Evolutionary conservation across 2,329 filamentous ascomycete species (phyloP), one percentile per base, ranked within the genome.

Genomic region (Alternaria ethzedia): DNA sequence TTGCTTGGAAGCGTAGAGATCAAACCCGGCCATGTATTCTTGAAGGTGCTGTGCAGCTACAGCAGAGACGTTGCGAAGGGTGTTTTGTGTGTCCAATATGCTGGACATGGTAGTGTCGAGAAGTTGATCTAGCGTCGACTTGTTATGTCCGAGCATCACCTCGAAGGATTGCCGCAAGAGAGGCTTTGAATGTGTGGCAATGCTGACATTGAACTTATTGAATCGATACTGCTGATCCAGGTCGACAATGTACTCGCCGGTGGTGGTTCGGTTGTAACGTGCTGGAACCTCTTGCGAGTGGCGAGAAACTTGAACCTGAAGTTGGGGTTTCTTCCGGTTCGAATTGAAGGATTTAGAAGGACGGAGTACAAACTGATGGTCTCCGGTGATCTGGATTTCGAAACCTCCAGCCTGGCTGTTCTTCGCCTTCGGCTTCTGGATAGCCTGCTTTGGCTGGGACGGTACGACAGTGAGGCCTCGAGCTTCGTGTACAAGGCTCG

Each of bases 321-420:
- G 82, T 26, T 81, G 82, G 13, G 80, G 79, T 68, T 82, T 86
- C 67, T 81, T 84, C 44, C 70, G 73, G 52, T 78, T 73, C 41
- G 75, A 75, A 5, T 75, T 67, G 59, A 85, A 78, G 23, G 78
- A 79, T 30, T 79, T 78, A 8, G 85, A 84, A 9, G 85, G 83
- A 46, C 83, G 83, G 54, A 88, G 79, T 46, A 86, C 75, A 59
- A 88, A 83, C 68, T 87, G 84, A 51, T 82, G 82, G 63, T 87
- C 83, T 6, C 84, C 85, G 64, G 86, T 81, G n/a, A 83, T 80
- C 63, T 86, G 82, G n/a, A 87, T 79, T 61, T 86, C 83, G 70
- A 86, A 87, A 11, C 76, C 74, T 43, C 81, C 79, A 4, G 77
- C 75, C 15, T 79, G 75, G 20, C 74, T 77, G 12, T 51, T 43